Evolutionary conservation across 2,329 filamentous ascomycete genomes (phyloP), one percentile per base, ranked within the genome.

Genomic region (Colletotrichum caudatum): DNA sequence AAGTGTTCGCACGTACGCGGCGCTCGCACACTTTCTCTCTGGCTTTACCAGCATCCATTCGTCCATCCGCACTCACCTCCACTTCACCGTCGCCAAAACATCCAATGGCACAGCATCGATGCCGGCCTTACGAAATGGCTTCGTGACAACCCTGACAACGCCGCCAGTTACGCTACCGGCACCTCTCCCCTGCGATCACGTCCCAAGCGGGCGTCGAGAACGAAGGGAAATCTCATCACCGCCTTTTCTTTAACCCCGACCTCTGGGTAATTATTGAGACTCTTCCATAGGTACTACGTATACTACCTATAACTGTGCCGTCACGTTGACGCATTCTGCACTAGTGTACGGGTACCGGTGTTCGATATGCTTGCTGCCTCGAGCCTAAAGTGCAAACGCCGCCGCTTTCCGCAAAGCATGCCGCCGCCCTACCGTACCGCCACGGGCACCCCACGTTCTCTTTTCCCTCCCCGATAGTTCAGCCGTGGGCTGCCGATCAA

Each of bases 221-320:
- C 16, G 29, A 39, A 29, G 29, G 44, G 33, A 18, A 53, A 39
- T 63, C 18, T 5, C 57, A 71, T 71, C 68, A 71, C 68, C 68
- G 68, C 68, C 64, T 71, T 71, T 71, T 71, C 46, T 46, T 39
- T 18, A 9, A 14, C 67, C 54, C 41, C 59, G 23, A 51, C 1
- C 18, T 50, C 33, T 60, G 57, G 26, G 23, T 37, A 35, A 39
- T 62, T 44, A 44, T 14, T 8, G 41, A 20, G 44, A 50, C 33
- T 16, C 48, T 18, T 57, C 39, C 60, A 26, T 23, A 6, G 7
- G 18, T 14, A 23, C 5, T n/a, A 8, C 33, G 12, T 35, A 20
- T 35, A 14, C 29, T 11, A 54, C 16, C 35, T 37, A 37, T 39
- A 14, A 56, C 54, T 29, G 39, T 48, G 41, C n/a, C 29, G 9